phyloP scores from a whole-genome alignment of 352 stramenopile genomes.

The Phytophthora megakarya region DNA sequence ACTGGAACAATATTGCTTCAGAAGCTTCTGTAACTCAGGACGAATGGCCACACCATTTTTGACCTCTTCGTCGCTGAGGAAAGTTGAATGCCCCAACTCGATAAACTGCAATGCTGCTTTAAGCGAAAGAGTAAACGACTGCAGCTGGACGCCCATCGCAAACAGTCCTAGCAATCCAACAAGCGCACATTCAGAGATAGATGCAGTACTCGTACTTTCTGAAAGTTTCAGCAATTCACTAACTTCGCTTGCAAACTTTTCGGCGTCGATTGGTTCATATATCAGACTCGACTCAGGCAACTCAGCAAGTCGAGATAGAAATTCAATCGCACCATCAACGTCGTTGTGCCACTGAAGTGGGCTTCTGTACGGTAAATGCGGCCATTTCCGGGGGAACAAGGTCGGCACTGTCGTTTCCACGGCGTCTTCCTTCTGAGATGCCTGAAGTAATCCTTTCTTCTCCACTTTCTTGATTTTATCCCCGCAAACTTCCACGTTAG shows the following conservation, averaged over 20 bases:
- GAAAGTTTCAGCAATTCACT: constrained; percentile 13
- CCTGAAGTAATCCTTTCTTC: constrained; percentile 27
- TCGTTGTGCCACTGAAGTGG: constrained; percentile 56
- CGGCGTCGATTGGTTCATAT: constrained; percentile 68
- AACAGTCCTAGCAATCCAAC: constrained; percentile 39
- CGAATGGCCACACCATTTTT: constrained; percentile 12
- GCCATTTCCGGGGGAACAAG: constrained; percentile 68
- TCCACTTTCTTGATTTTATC: neutral
- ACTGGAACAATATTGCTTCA: constrained; percentile 36
- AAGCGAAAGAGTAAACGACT: constrained; percentile 67
- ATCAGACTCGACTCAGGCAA: constrained; percentile 61
- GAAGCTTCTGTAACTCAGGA: constrained; percentile 29
- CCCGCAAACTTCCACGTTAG: constrained; percentile 14
- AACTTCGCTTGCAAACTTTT: constrained; percentile 46
- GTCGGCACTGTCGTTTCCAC: constrained; percentile 51
- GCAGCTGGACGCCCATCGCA: constrained; percentile 57
- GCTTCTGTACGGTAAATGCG: constrained; percentile 63
- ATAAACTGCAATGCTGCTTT: constrained; percentile 45
- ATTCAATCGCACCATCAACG: constrained; percentile 44
- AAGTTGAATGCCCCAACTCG: constrained; percentile 28
- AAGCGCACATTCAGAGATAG: constrained; percentile 33
- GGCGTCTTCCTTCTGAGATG: constrained; percentile 41
- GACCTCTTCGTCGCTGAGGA: neutral
- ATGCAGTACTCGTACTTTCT: neutral
- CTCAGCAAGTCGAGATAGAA: constrained; percentile 51